A percentile compares a stretch with the other conserved stretches of the same genome.
These are phyloP conservation scores for Linnemannia elongata DNA, from an alignment of 192 early-diverging fungal species.

Conservation along the genomic window DNA sequence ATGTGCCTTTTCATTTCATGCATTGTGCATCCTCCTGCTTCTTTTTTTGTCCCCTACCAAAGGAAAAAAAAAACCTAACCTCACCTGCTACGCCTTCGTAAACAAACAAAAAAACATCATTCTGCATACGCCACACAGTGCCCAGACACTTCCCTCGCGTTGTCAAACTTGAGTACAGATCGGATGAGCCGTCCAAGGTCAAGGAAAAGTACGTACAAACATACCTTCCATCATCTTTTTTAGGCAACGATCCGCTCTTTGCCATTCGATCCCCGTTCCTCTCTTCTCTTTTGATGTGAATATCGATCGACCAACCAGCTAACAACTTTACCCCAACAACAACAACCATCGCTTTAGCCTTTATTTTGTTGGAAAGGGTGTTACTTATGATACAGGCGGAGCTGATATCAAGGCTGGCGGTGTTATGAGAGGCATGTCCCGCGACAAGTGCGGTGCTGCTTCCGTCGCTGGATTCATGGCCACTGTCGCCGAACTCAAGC, in stretches of 20 bases:
- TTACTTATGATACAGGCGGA: constrained; percentile 93
- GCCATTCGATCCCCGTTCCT: constrained; percentile 12
- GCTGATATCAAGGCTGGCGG: constrained; percentile 88
- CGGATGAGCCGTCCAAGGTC: constrained; percentile 75
- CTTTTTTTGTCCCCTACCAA: constrained; percentile 3
- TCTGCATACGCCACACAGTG: constrained; percentile 44
- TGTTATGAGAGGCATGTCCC: constrained; percentile 89
- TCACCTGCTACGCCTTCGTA: neutral
- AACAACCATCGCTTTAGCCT: constrained; percentile 57
- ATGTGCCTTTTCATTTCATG: constrained; percentile 22
- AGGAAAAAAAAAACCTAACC: neutral
- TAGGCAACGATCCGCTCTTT: neutral
- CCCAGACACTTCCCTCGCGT: constrained; percentile 75
- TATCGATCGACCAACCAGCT: constrained; percentile 1
- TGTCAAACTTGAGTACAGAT: constrained; percentile 77
- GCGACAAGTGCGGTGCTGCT: constrained; percentile 92
- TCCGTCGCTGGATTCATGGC: constrained; percentile 86
- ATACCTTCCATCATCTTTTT: neutral
- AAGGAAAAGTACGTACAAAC: constrained; percentile 75
- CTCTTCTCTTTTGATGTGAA: constrained; percentile 16
- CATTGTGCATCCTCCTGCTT: neutral
- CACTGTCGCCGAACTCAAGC: constrained; percentile 74
- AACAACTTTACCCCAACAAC: neutral
- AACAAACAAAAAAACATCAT: neutral
- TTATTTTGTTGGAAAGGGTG: constrained; percentile 92